A percentile compares a stretch with the other conserved stretches of the same genome.
phyloP scores from a whole-genome alignment of 768 basidiomycete species.

The Calocera cornea region DNA sequence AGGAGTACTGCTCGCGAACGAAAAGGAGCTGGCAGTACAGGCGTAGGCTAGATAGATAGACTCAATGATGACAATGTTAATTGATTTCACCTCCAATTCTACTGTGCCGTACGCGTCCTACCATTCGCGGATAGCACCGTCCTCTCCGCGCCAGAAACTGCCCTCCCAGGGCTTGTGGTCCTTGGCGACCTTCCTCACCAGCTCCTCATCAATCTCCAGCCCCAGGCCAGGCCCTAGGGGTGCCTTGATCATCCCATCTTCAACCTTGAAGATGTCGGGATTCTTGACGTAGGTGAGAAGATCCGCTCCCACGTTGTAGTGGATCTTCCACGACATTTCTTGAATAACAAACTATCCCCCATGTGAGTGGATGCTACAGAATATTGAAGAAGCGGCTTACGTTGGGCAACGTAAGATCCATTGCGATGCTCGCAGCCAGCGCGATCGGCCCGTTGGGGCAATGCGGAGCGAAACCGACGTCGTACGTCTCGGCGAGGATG shows the following conservation, averaged over 20 bases:
- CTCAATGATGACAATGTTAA: no score
- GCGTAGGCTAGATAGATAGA: not conserved
- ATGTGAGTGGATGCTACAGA: not conserved
- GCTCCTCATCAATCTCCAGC: constrained; percentile 44
- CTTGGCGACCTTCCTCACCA: constrained; percentile 31
- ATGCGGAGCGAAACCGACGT: constrained; percentile 56
- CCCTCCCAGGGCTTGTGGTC: constrained; percentile 39
- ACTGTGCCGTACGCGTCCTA: constrained; percentile 14
- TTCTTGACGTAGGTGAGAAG: constrained; percentile 44
- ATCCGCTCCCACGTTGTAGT: constrained; percentile 29
- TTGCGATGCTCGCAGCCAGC: constrained; percentile 54
- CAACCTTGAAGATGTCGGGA: constrained; percentile 37
- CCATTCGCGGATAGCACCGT: constrained; percentile 45
- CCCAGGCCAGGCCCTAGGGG: constrained; percentile 46
- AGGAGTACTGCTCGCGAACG: not conserved
- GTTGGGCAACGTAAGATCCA: constrained; percentile 45
- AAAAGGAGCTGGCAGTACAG: not conserved
- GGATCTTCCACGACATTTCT: constrained; percentile 50
- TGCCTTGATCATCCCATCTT: constrained; percentile 37
- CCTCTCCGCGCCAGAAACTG: constrained; percentile 42
- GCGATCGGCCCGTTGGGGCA: constrained; percentile 61
- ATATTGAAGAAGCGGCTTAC: constrained; percentile 24
- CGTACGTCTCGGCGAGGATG: constrained; percentile 49
- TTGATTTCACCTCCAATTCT: no score
- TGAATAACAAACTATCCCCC: constrained; percentile 38